Base-by-base conservation (phyloP, 1,284 basidiomycete genomes). In the Golubevia sp. region DNA sequence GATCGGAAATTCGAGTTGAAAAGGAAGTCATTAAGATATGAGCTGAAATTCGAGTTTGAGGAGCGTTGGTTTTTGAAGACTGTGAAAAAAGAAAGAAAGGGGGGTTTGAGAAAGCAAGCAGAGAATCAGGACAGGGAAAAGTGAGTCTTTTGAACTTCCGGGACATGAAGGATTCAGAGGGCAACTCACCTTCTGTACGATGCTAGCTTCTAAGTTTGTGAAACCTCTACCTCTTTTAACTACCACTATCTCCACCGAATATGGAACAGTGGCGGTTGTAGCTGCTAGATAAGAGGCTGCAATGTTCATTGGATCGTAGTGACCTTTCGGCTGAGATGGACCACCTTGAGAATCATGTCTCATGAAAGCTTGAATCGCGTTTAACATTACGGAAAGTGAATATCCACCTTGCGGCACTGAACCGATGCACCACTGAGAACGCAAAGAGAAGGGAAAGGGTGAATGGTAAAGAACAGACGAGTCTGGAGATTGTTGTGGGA, bases 301-400 rank as follows among this genome's bases (percentile, higher is more conserved):
- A 5, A 72, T 57, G 1, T 68, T 48, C 1, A 72, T 44, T 3
- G 70, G 70, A 25, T 70, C 67, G 49, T 53, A 34, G 44, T 72
- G 70, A 2, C 56, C 20, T n/a, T n/a, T n/a, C n/a, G n/a, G n/a
- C 5, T 65, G 25, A 0, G 67, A 53, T 1, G 24, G 6, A n/a
- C n/a, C n/a, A n/a, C n/a, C n/a, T 2, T 66, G 15, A 53, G 66
- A 64, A 20, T 62, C 64, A 0, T 64, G 65, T 1, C 54, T 58
- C 70, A 72, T 72, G 24, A 70, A 72, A 0, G 70, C 67, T 5
- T 68, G 64, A 13, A 70, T 63, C 0, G 70, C 64, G 26, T 72
- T 72, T 21, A 67, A 56, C 50, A 72, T 60, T 57, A 72, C 61
- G 5, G 56, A 62, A 2, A 72, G 63, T 23, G 70, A 72, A 38